phyloP scores from a whole-genome alignment of 345 rosid species.

The Salix dunnii region DNA sequence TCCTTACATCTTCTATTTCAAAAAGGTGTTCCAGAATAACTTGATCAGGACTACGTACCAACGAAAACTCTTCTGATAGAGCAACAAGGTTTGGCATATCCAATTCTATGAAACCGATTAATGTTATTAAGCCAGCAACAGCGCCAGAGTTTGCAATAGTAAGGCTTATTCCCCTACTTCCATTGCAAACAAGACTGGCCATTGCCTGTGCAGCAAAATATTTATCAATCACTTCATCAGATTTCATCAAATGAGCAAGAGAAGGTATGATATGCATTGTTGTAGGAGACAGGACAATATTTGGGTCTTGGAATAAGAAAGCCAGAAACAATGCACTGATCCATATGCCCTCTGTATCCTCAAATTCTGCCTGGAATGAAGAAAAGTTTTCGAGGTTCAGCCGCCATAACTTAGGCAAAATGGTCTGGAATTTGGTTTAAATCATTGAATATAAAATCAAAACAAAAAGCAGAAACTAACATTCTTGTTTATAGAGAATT shows the following conservation, averaged over 20 bases:
- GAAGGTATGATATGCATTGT: slow-evolving; percentile 64
- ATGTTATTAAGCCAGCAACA: slow-evolving; percentile 62
- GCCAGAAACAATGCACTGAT: slow-evolving; percentile 71
- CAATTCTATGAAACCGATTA: slow-evolving; percentile 66
- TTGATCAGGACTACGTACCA: slow-evolving; percentile 58
- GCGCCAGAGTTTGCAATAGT: slow-evolving; percentile 82
- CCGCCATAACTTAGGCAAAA: background rate
- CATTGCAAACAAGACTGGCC: slow-evolving; percentile 69
- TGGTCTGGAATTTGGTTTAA: background rate
- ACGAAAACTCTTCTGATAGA: slow-evolving; percentile 63
- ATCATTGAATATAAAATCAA: background rate
- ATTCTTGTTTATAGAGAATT: background rate
- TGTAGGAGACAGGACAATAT: slow-evolving; percentile 53
- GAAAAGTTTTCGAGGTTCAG: slow-evolving; percentile 8
- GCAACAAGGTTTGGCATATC: slow-evolving; percentile 48
- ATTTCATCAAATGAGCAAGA: slow-evolving; percentile 65
- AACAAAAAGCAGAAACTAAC: background rate
- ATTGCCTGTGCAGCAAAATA: slow-evolving; percentile 87
- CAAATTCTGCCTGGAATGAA: slow-evolving; percentile 54
- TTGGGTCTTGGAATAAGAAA: slow-evolving; percentile 65
- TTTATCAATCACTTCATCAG: slow-evolving; percentile 70
- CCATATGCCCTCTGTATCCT: slow-evolving; percentile 77
- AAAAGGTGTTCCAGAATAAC: slow-evolving; percentile 66
- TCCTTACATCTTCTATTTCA: slow-evolving; percentile 68
- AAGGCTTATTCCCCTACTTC: slow-evolving; percentile 60